Base-by-base conservation (phyloP, 148 eudicot species). In the Camellia granthamiana region DNA sequence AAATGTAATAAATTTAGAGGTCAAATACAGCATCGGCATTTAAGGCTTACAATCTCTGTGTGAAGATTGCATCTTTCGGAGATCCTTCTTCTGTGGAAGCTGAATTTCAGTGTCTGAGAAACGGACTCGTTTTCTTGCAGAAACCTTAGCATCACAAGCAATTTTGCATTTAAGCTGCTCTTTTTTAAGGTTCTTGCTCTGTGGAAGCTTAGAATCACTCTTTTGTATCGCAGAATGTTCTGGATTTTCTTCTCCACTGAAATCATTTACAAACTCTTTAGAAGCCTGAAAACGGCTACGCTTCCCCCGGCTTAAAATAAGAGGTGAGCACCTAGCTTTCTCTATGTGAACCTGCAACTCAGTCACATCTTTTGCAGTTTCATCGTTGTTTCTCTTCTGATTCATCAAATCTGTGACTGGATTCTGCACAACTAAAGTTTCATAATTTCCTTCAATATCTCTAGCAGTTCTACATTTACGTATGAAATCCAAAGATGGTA, bases 61-160 rank as follows among this genome's bases (percentile, higher is more conserved):
- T 74, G 79, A 60, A 64, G 60, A 47, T 58, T 74, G 84, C 19
- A 47, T 64, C 77, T 74, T 86, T 56, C 78, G 78, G 46, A 72
- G 80, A 55, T 69, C 79, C 38, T 78, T 82, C 61, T 78, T 82
- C 72, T 78, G 80, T 43, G 66, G 83, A 81, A 79, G 61, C 61
- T 80, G 82, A 55, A 77, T 56, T 64, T 84, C 82, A 62, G 74
- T 43, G 16, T 85, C 93, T 66, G 83, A 75, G 78, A 95, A 95
- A 65, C 75, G 89, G 78, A 93, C 97, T 78, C 88, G 90, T 79
- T 95, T 95, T 83, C 82, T 80, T 12, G 89, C 51, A 58, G 88
- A 85, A 83, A 78, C 69, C 61, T 77, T 77, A 46, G 58, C 59
- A 49, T 69, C 86, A 81, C 69, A n/a, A 79, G 66, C 68, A 66